Evolutionary conservation across 208 protist species (phyloP).

Genomic region (Histomonas meleagridis): DNA sequence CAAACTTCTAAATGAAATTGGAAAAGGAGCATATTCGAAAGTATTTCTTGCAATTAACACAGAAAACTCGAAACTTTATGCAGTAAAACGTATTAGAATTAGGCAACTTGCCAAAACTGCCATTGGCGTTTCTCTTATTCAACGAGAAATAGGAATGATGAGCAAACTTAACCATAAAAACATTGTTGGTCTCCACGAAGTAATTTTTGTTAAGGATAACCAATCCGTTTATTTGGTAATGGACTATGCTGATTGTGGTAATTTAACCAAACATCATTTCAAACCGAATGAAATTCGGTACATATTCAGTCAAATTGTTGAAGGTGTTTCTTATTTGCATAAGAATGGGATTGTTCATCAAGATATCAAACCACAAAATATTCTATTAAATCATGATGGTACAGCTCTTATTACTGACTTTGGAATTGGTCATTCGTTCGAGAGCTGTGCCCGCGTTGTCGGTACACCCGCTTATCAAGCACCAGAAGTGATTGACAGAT

Average conservation of each 20-base stretch:
- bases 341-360: slow-evolving; percentile 5
- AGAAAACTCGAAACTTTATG: background rate
- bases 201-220: background rate
- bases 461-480: slow-evolving; percentile 21
- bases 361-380: slow-evolving; percentile 23
- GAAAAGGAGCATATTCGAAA: slow-evolving; percentile 20
- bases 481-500: background rate
- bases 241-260: slow-evolving; percentile 19
- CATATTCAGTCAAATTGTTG: slow-evolving; percentile 7
- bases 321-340: background rate
- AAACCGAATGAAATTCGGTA: background rate
- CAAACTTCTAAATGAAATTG: background rate
- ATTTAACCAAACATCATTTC: background rate
- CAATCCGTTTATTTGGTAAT: background rate
- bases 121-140: background rate
- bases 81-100: background rate
- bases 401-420: background rate
- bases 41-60: background rate
- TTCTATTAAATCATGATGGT: background rate
- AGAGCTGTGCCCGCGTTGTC: background rate
- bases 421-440: slow-evolving; percentile 7
- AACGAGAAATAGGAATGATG: slow-evolving; percentile 13
- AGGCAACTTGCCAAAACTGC: background rate
- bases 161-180: background rate
- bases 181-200: background rate